These are phyloP conservation scores for Flaveria floridana DNA, from an alignment of 140 eudicot species.

Conservation along the genomic window DNA sequence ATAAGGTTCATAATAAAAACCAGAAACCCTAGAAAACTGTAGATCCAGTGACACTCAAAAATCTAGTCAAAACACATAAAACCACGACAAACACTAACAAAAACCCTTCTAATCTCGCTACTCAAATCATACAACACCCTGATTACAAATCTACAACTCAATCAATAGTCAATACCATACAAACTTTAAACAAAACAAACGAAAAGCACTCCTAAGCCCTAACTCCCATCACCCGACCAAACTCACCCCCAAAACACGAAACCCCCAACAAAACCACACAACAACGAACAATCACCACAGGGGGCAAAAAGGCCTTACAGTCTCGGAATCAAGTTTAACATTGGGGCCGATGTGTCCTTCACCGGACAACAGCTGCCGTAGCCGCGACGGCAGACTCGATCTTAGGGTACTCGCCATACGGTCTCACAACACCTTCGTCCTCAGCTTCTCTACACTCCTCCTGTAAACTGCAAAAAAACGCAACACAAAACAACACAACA, in stretches of 20 bases:
- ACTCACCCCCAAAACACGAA: constrained; percentile 2
- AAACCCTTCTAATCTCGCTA: constrained; percentile 13
- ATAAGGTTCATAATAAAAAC: neutral
- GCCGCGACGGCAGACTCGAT: constrained; percentile 93
- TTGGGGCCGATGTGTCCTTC: constrained; percentile 80
- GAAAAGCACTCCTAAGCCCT: constrained; percentile 20
- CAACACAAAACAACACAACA: constrained; percentile 5
- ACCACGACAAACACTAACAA: neutral
- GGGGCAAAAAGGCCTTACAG: constrained; percentile 44
- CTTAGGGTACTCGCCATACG: constrained; percentile 62
- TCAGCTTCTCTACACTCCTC: constrained; percentile 48
- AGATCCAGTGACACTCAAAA: constrained; percentile 27
- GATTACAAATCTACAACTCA: constrained; percentile 12
- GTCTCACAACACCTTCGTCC: constrained; percentile 29
- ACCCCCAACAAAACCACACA: constrained; percentile 15
- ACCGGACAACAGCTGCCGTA: constrained; percentile 81
- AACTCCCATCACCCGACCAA: constrained; percentile 13
- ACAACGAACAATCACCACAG: neutral
- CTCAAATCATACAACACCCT: constrained; percentile 8
- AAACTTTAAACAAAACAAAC: neutral
- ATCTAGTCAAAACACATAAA: neutral
- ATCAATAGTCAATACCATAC: constrained; percentile 5
- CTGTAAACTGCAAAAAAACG: constrained; percentile 33
- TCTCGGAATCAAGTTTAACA: constrained; percentile 81
- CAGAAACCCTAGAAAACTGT: constrained; percentile 4